Conservation (phyloP, 208 protist species). For the Blechomonas ayalai region DNA sequence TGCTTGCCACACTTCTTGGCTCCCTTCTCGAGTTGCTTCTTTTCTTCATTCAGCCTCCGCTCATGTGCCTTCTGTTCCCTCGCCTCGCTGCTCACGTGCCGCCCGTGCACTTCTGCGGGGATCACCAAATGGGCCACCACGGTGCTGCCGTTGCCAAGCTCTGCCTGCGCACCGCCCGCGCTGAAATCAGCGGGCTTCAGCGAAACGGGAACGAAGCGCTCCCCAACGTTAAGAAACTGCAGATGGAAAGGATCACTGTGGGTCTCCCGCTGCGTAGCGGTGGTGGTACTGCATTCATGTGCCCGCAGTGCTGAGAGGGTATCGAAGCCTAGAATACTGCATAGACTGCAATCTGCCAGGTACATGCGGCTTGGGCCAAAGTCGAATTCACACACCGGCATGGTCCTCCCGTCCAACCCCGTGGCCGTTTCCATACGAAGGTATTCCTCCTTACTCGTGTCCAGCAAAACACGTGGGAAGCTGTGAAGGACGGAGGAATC, state of each 20-base stretch:
- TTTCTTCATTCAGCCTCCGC: constrained; percentile 7
- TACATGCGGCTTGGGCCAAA: constrained; percentile 23
- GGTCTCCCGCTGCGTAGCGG: neutral
- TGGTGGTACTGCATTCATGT: constrained; percentile 16
- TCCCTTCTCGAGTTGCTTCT: constrained; percentile 10
- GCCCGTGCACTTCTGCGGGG: constrained; percentile 8
- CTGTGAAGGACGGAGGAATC: constrained; percentile 13
- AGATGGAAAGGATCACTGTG: constrained; percentile 16
- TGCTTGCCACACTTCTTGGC: constrained; percentile 13
- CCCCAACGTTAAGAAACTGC: constrained; percentile 33
- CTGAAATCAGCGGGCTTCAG: constrained; percentile 23
- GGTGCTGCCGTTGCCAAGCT: constrained; percentile 19
- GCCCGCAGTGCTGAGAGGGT: constrained; percentile 26
- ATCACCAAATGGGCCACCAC: constrained; percentile 25
- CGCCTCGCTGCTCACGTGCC: constrained; percentile 4
- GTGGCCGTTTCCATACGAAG: constrained; percentile 9
- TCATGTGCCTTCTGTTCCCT: constrained; percentile 15
- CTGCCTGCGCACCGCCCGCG: constrained; percentile 19
- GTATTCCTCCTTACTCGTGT: constrained; percentile 16
- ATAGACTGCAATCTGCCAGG: constrained; percentile 34
- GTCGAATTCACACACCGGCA: constrained; percentile 15
- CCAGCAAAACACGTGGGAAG: constrained; percentile 28
- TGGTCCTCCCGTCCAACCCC: constrained; percentile 16
- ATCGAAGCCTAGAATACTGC: constrained; percentile 35
- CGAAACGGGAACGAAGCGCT: constrained; percentile 20